Evolutionary conservation across 2,329 filamentous ascomycete species (phyloP).

Genomic region (Aspergillus spinulosporus): DNA sequence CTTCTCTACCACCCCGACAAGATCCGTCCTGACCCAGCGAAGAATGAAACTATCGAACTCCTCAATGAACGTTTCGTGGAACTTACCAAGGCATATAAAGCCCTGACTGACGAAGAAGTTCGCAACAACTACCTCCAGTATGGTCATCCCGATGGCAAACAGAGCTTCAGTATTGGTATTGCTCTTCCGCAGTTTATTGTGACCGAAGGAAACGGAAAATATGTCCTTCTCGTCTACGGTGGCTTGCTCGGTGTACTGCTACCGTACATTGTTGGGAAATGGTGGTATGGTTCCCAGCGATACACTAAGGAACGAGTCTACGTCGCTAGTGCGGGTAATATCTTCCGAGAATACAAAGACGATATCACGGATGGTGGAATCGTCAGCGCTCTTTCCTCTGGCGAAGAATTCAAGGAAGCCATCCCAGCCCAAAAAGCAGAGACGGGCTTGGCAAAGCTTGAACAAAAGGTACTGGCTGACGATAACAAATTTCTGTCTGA

Average conservation of each 20-base stretch:
- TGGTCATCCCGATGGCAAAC: slow-evolving; percentile 96
- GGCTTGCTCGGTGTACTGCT: slow-evolving; percentile 83
- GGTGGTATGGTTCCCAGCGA: slow-evolving; percentile 97
- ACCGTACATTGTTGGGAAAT: slow-evolving; percentile 90
- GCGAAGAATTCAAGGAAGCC: slow-evolving; percentile 77
- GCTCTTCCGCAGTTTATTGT: slow-evolving; percentile 91
- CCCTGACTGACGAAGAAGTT: slow-evolving; percentile 93
- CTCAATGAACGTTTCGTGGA: slow-evolving; percentile 91
- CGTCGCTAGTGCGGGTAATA: slow-evolving; percentile 87
- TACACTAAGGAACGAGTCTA: slow-evolving; percentile 91
- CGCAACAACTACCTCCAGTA: slow-evolving; percentile 96
- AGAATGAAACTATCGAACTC: slow-evolving; percentile 86
- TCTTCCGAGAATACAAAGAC: slow-evolving; percentile 92
- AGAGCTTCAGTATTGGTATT: slow-evolving; percentile 97
- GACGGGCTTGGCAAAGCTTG: slow-evolving; percentile 75
- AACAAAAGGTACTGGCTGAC: slow-evolving; percentile 72
- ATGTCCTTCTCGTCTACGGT: slow-evolving; percentile 87
- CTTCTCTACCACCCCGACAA: slow-evolving; percentile 93
- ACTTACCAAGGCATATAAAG: slow-evolving; percentile 96
- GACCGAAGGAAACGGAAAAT: slow-evolving; percentile 91
- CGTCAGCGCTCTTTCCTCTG: slow-evolving; percentile 76
- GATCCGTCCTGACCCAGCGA: slow-evolving; percentile 73
- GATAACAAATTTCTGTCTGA: slow-evolving; percentile 60
- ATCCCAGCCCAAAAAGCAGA: slow-evolving; percentile 79
- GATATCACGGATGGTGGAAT: slow-evolving; percentile 77